These are phyloP conservation scores for Camellia sinensis DNA, from an alignment of 148 eudicot species.

Conservation along the genomic window DNA sequence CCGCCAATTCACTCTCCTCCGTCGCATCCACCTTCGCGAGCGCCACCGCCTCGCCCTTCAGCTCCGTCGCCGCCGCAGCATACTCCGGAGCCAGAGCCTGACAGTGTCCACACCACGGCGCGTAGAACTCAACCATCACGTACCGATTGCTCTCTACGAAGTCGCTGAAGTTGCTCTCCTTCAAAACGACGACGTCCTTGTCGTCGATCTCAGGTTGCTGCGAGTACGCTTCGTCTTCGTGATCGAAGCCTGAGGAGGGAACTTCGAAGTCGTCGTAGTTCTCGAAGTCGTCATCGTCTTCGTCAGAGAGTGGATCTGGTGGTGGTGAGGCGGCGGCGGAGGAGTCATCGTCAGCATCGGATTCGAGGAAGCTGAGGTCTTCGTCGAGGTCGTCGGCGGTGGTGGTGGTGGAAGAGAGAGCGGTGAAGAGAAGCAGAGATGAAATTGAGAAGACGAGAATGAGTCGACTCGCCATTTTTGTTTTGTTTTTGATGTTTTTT, in stretches of 20 bases:
- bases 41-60: constrained; percentile 57
- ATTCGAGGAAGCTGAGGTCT: constrained; percentile 71
- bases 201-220: constrained; percentile 48
- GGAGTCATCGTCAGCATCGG: constrained; percentile 24
- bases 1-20: constrained; percentile 68
- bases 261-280: constrained; percentile 44
- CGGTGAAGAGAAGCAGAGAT: constrained; percentile 38
- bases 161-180: constrained; percentile 62
- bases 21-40: constrained; percentile 91
- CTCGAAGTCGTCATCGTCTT: constrained; percentile 39
- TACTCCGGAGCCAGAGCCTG: constrained; percentile 85
- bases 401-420: constrained; percentile 31
- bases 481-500: no score
- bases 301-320: constrained; percentile 28
- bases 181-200: constrained; percentile 78
- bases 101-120: constrained; percentile 97
- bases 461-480: constrained; percentile 52
- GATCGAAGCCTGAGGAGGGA: constrained; percentile 23
- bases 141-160: constrained; percentile 60
- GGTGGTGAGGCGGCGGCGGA: constrained; percentile 7
- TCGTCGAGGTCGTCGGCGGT: constrained; percentile 46
- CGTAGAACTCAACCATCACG: constrained; percentile 94
- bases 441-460: constrained; percentile 34
- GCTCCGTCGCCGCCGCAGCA: constrained; percentile 84
- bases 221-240: constrained; percentile 20